Conservation (phyloP, 371 early-diverging fungal species). For the Rhizomucor pusillus region DNA sequence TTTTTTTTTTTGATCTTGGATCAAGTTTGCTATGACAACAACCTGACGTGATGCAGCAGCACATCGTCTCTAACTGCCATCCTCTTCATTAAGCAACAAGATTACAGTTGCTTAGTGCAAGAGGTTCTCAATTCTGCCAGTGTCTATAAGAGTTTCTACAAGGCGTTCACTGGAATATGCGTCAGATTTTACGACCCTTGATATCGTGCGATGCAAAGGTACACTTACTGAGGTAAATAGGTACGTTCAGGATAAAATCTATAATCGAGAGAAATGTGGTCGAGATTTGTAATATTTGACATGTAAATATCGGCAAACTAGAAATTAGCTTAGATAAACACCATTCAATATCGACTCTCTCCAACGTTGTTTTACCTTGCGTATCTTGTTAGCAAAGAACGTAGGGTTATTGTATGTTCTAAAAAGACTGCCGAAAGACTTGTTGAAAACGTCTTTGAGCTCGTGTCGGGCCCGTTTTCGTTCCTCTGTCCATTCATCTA, state of each 20-base stretch:
- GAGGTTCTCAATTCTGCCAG: constrained; percentile 23
- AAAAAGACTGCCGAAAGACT: constrained; percentile 67
- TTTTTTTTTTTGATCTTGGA: too few relatives aligned
- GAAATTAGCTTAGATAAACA: too few relatives aligned
- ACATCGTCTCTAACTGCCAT: too few relatives aligned
- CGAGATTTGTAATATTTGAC: constrained; percentile 57
- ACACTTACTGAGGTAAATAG: constrained; percentile 60
- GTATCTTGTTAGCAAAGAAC: constrained; percentile 64
- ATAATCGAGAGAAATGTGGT: constrained; percentile 55
- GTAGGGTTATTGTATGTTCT: constrained; percentile 64
- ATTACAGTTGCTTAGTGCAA: too few relatives aligned
- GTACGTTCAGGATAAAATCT: constrained; percentile 63
- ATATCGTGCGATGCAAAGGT: background rate
- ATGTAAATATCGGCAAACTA: constrained; percentile 55
- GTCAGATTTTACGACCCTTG: background rate
- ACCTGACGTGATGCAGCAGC: too few relatives aligned
- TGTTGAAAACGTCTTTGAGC: constrained; percentile 54
- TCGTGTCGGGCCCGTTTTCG: constrained; percentile 40
- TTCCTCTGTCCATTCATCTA: constrained; percentile 52
- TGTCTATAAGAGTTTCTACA: constrained; percentile 45
- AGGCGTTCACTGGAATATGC: constrained; percentile 31
- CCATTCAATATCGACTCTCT: too few relatives aligned
- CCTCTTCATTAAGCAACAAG: too few relatives aligned
- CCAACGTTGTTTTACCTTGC: constrained; percentile 23
- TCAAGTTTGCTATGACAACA: too few relatives aligned